Evolutionary conservation across 495 filamentous ascomycete species (phyloP).

Genomic region (Stereocaulon alpinum): DNA sequence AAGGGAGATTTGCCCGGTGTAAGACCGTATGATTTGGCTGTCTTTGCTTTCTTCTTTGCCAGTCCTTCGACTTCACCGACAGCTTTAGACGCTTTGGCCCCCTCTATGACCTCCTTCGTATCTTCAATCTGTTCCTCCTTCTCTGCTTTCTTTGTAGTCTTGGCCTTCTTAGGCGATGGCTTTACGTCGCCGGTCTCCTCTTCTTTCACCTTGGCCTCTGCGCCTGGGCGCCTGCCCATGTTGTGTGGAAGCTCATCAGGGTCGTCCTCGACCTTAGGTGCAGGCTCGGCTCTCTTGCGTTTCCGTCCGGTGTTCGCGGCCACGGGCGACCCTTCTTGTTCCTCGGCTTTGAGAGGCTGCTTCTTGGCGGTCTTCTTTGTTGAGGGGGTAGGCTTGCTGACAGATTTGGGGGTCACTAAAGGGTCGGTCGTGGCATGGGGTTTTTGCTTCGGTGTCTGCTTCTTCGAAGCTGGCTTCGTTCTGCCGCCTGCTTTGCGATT

Average conservation of each 20-base stretch:
- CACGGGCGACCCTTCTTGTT: not conserved
- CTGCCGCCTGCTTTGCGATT: slow-evolving; percentile 7
- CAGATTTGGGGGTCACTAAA: not conserved
- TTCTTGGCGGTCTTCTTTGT: not conserved
- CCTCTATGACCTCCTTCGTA: slow-evolving; percentile 6
- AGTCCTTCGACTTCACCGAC: slow-evolving; percentile 11
- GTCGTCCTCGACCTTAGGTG: slow-evolving; percentile 14
- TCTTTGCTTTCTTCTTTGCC: slow-evolving; percentile 18
- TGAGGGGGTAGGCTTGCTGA: not conserved
- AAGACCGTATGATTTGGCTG: slow-evolving; percentile 31
- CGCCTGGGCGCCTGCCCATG: slow-evolving; percentile 23
- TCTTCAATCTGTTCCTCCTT: slow-evolving; percentile 16
- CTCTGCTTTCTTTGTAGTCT: not conserved
- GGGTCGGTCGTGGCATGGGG: not conserved
- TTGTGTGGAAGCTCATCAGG: slow-evolving; percentile 37
- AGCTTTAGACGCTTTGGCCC: slow-evolving; percentile 1
- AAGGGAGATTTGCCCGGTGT: slow-evolving; percentile 50
- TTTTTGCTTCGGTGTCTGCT: not conserved
- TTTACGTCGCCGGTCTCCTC: not conserved
- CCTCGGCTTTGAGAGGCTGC: not conserved
- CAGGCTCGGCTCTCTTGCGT: slow-evolving; percentile 19
- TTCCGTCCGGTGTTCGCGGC: slow-evolving; percentile 13
- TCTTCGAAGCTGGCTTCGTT: slow-evolving; percentile 8
- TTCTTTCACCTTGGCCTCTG: not conserved
- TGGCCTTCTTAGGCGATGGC: not conserved